A percentile compares a stretch with the other conserved stretches of the same genome.
phyloP scores from a whole-genome alignment of 176 grass and related monocot species.

The Triticum aestivum region DNA sequence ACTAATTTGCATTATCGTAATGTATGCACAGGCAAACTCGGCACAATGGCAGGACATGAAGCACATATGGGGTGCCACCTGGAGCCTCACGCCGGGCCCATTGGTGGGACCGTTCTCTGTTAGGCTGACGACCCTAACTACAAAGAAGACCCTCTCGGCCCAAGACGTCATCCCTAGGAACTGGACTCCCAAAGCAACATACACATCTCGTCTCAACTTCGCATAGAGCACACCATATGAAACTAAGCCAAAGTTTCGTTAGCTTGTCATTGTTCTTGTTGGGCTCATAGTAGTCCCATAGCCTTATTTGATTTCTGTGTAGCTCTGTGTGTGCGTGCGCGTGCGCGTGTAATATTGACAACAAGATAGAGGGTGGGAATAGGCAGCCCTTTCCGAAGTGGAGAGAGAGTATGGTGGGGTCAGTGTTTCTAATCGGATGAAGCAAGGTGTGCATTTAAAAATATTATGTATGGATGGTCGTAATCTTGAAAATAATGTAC shows the following conservation, averaged over 20 bases:
- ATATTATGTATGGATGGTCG: background rate
- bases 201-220: conserved; percentile 94
- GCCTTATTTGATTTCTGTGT: background rate
- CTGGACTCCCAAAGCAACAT: conserved; percentile 91
- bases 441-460: background rate
- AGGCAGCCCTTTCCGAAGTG: background rate
- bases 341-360: background rate
- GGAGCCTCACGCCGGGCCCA: conserved; percentile 73
- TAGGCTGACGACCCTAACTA: conserved; percentile 70
- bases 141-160: conserved; percentile 68
- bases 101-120: conserved; percentile 77
- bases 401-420: background rate
- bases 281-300: background rate
- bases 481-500: too few relatives aligned
- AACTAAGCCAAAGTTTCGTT: background rate
- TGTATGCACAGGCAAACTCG: conserved; percentile 54
- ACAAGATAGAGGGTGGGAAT: background rate
- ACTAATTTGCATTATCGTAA: background rate
- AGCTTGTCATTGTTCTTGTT: background rate
- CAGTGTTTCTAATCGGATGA: background rate
- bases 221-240: background rate
- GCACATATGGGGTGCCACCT: conserved; percentile 92
- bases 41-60: conserved; percentile 84
- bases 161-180: conserved; percentile 88
- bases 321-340: background rate